Percentiles rank a stretch among this genome's conserved stretches.
Evolutionary conservation across 202 grass and related monocot species (phyloP).

Genomic region (Schoenoplectus triqueter): DNA sequence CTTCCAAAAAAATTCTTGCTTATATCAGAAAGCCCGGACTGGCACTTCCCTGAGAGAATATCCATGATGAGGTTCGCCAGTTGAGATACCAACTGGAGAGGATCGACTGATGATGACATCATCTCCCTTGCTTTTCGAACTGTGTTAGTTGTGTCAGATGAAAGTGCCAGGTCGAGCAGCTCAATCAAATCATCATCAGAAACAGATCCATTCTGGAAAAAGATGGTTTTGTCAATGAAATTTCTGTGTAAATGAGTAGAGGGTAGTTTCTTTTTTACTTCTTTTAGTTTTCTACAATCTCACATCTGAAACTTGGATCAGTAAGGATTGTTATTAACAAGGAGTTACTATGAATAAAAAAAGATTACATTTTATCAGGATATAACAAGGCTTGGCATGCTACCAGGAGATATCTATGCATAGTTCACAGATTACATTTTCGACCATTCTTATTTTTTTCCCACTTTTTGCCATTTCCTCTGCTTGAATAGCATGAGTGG

Average conservation of each 20-base stretch:
- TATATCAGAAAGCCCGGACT: conserved; percentile 75
- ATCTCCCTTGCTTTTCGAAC: conserved; percentile 86
- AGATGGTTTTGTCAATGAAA: conserved; percentile 32
- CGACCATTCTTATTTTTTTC: not conserved
- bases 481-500: not conserved
- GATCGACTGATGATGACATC: conserved; percentile 88
- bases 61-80: conserved; percentile 99
- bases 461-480: not conserved
- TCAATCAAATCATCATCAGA: conserved; percentile 95
- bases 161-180: conserved; percentile 91
- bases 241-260: not conserved
- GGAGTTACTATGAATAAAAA: not conserved
- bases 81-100: conserved; percentile 97
- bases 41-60: conserved; percentile 78
- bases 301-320: not conserved
- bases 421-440: not conserved
- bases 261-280: not conserved
- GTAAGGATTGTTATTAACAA: not conserved
- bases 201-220: conserved; percentile 84
- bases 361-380: not conserved
- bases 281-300: not conserved
- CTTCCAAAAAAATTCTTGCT: conserved; percentile 85
- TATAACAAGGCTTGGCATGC: not conserved
- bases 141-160: conserved; percentile 89
- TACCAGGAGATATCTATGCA: not conserved